A percentile compares a stretch with the other conserved stretches of the same genome.
Conservation (phyloP, 192 early-diverging fungal species). For the Rhizoclosmatium globosum region DNA sequence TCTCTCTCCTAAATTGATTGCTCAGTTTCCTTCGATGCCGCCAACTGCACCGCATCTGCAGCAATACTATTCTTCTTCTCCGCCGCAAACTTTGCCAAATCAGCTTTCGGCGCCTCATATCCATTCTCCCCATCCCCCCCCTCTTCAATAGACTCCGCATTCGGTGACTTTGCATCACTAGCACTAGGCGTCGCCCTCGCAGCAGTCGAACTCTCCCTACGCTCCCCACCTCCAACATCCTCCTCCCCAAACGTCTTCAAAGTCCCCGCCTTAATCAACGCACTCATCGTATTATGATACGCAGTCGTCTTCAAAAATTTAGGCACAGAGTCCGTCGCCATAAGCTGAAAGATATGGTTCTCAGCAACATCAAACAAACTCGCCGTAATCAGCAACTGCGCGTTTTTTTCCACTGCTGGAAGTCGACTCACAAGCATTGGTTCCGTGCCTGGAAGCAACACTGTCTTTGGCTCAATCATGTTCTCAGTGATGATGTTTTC, state of each 20-base stretch:
- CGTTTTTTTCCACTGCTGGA: constrained; percentile 2
- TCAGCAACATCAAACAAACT: constrained; percentile 68
- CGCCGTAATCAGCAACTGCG: constrained; percentile 18
- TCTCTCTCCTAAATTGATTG: no score
- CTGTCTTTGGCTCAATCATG: constrained; percentile 15
- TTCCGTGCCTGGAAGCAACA: constrained; percentile 39
- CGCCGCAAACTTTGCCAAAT: constrained; percentile 8
- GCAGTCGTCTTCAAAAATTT: constrained; percentile 70
- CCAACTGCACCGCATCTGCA: background rate
- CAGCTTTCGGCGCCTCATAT: background rate
- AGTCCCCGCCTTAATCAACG: constrained; percentile 15
- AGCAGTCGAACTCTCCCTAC: background rate
- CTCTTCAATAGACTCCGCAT: background rate
- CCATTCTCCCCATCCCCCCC: background rate
- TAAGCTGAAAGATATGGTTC: constrained; percentile 75
- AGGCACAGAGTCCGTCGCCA: constrained; percentile 80
- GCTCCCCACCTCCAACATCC: background rate
- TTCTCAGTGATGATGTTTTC: constrained; percentile 14
- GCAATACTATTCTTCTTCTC: constrained; percentile 5
- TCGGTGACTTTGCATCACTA: background rate
- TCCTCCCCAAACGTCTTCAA: constrained; percentile 18
- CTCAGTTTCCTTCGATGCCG: no score
- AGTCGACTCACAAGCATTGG: constrained; percentile 29
- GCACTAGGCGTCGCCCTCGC: background rate
- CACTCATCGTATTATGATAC: constrained; percentile 32